phyloP scores from a whole-genome alignment of 1,139 yeast genomes.

The Blastobotrys petasosporus region DNA sequence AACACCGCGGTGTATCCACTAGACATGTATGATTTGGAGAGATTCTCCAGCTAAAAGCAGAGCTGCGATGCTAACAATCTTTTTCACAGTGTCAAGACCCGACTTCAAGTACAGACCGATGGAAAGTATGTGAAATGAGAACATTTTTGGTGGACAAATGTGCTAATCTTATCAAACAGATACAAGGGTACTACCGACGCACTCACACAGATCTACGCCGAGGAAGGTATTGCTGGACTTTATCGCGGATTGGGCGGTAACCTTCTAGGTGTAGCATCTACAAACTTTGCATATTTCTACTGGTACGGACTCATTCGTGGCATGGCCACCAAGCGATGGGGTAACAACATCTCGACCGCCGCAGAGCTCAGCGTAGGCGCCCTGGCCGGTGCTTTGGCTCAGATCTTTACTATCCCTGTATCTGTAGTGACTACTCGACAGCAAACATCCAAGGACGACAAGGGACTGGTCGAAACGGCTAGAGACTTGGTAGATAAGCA shows the following conservation, averaged over 20 bases:
- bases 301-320: constrained; percentile 77
- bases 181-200: constrained; percentile 64
- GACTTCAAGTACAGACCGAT: constrained; percentile 53
- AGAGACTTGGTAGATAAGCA: constrained; percentile 57
- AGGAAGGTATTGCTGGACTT: constrained; percentile 64
- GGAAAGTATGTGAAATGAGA: constrained; percentile 9
- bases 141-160: too few species aligned
- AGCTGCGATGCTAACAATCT: not conserved
- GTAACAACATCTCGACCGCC: constrained; percentile 44
- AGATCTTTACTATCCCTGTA: constrained; percentile 76
- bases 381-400: constrained; percentile 79
- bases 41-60: not conserved
- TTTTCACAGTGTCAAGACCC: constrained; percentile 48
- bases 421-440: constrained; percentile 80
- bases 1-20: constrained; percentile 85
- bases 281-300: constrained; percentile 76
- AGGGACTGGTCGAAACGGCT: constrained; percentile 44
- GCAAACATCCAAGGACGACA: constrained; percentile 42
- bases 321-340: constrained; percentile 43
- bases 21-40: constrained; percentile 45
- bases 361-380: constrained; percentile 78
- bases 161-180: too few species aligned
- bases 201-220: constrained; percentile 48
- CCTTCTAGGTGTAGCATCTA: constrained; percentile 67
- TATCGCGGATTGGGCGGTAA: constrained; percentile 72